Evolutionary conservation across 2,329 filamentous ascomycete species (phyloP).

Genomic region (Sclerotinia nivalis): DNA sequence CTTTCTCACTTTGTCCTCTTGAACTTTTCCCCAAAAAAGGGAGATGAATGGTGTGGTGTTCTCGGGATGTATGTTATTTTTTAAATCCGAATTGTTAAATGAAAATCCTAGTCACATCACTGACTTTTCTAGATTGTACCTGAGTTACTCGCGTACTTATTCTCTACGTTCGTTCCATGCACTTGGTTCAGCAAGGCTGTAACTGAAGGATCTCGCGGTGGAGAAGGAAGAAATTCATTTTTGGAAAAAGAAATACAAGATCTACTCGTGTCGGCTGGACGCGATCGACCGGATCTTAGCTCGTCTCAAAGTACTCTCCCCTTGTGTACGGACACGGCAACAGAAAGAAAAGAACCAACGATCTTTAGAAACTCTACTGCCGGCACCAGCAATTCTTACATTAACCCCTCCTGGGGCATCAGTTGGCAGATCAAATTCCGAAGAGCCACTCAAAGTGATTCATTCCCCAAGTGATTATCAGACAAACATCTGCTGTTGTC

Average conservation of each 20-base stretch:
- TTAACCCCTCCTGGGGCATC: background rate
- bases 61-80: background rate
- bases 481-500: background rate
- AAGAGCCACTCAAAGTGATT: background rate
- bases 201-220: background rate
- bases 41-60: background rate
- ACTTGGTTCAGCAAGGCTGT: conserved; percentile 13
- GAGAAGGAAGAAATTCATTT: background rate
- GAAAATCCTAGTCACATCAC: background rate
- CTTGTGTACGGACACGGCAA: conserved; percentile 8
- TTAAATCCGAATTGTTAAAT: background rate
- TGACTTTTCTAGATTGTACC: background rate
- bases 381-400: background rate
- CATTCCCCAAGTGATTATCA: background rate
- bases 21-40: background rate
- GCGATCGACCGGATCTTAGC: conserved; percentile 8
- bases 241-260: conserved; percentile 21
- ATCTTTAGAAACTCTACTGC: background rate
- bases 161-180: background rate
- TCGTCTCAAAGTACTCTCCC: background rate
- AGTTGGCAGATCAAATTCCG: background rate
- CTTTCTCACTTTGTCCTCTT: background rate
- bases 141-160: background rate
- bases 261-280: conserved; percentile 19
- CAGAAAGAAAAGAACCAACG: background rate